Evolutionary conservation across 306 rosid genomes (phyloP).

Genomic region (Senna siamea): DNA sequence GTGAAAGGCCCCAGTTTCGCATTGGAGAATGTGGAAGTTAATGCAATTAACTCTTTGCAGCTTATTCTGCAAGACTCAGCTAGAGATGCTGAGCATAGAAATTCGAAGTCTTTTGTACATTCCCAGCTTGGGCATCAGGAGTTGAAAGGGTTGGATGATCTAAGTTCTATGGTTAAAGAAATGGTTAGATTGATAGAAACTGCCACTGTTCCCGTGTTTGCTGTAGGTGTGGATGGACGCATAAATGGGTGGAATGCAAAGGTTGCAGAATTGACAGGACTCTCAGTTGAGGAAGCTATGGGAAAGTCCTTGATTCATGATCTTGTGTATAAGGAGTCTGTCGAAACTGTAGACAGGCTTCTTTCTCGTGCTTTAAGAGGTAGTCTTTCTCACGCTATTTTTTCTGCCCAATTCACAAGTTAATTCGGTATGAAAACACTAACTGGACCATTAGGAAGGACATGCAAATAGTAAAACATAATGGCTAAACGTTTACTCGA

Average conservation of each 20-base stretch:
- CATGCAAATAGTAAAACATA: slow-evolving; percentile 1
- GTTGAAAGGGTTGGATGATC: slow-evolving; percentile 79
- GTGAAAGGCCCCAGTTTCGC: slow-evolving; percentile 87
- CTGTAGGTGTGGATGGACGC: slow-evolving; percentile 75
- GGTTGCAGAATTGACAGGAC: slow-evolving; percentile 89
- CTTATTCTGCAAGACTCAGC: slow-evolving; percentile 82
- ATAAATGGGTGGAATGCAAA: slow-evolving; percentile 97
- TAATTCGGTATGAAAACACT: slow-evolving; percentile 26
- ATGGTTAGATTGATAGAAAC: slow-evolving; percentile 97
- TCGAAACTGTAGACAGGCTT: slow-evolving; percentile 69
- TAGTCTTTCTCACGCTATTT: slow-evolving; percentile 39
- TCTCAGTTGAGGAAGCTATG: slow-evolving; percentile 80
- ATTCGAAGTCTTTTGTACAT: slow-evolving; percentile 77
- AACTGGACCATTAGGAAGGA: slow-evolving; percentile 8
- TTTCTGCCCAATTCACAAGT: slow-evolving; percentile 8
- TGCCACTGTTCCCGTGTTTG: slow-evolving; percentile 94
- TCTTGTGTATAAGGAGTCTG: slow-evolving; percentile 77
- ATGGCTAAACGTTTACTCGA: slow-evolving; percentile 19
- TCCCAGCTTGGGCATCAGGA: slow-evolving; percentile 52
- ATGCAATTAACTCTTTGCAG: slow-evolving; percentile 92
- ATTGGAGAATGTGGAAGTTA: slow-evolving; percentile 97
- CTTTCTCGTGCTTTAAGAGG: slow-evolving; percentile 81
- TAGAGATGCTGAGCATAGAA: slow-evolving; percentile 56
- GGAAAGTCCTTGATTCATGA: slow-evolving; percentile 85
- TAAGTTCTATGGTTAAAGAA: slow-evolving; percentile 89